Evolutionary conservation across 2,329 filamentous ascomycete genomes (phyloP).

Genomic region (Aspergillus japonicus): DNA sequence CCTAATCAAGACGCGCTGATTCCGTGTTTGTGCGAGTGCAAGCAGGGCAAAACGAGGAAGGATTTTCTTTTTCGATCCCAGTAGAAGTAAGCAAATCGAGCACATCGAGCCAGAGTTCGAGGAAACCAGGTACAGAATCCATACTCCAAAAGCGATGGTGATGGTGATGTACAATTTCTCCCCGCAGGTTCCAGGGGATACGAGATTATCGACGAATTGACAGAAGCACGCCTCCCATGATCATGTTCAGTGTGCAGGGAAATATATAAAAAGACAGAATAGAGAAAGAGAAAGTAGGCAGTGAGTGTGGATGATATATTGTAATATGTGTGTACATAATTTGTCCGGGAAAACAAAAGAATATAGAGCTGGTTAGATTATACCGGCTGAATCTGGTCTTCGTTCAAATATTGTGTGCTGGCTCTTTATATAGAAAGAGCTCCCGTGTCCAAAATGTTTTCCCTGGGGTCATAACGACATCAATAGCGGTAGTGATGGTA

Average conservation of each 20-base stretch:
- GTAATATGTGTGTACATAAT: slow-evolving; percentile 4
- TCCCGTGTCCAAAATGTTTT: not conserved
- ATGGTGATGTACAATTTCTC: slow-evolving; percentile 9
- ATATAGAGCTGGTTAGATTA: not conserved
- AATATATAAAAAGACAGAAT: slow-evolving; percentile 4
- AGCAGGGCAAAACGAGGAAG: not conserved
- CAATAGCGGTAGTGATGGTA: slow-evolving; percentile 5
- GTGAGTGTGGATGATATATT: not conserved
- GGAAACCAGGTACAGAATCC: not conserved
- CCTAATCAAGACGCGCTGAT: not conserved
- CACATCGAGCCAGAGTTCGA: not conserved
- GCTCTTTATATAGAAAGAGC: not conserved
- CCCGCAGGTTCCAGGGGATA: not conserved
- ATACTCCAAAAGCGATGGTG: not conserved
- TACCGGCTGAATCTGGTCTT: not conserved
- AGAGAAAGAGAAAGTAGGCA: slow-evolving; percentile 3
- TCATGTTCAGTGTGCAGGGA: slow-evolving; percentile 9
- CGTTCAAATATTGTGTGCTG: not conserved
- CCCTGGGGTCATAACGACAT: slow-evolving; percentile 5
- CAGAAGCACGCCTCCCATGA: slow-evolving; percentile 7
- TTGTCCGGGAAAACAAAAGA: not conserved
- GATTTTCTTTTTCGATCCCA: not conserved
- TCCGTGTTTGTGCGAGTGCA: not conserved
- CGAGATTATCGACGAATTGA: not conserved
- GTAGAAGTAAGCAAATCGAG: not conserved